Percentiles rank a stretch among this genome's conserved stretches.
phyloP scores from a whole-genome alignment of 768 basidiomycete species.

The Gyrodon lividus region DNA sequence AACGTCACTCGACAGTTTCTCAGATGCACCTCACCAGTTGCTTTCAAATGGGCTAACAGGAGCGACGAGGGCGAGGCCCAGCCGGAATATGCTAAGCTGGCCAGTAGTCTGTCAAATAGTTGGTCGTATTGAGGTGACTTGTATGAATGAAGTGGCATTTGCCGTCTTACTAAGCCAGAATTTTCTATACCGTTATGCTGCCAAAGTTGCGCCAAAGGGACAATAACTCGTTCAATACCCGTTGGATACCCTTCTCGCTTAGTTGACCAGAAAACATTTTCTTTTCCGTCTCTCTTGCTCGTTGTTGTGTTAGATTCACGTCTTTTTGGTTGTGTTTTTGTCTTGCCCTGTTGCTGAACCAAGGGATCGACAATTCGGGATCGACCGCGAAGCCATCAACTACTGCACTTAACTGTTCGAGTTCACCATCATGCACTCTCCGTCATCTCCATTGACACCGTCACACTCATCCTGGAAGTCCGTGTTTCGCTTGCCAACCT shows the following conservation, averaged over 20 bases:
- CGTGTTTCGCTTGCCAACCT: constrained; percentile 68
- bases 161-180: constrained; percentile 32
- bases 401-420: background rate
- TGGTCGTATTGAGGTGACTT: background rate
- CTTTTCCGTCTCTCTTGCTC: constrained; percentile 4
- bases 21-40: too few species aligned
- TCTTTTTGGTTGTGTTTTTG: background rate
- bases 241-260: constrained; percentile 10
- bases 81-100: too few species aligned
- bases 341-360: background rate
- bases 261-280: constrained; percentile 19
- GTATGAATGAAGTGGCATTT: constrained; percentile 21
- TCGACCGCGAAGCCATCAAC: constrained; percentile 20
- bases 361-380: constrained; percentile 24
- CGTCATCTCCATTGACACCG: constrained; percentile 23
- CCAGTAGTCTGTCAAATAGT: too few species aligned
- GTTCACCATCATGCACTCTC: constrained; percentile 23
- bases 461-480: constrained; percentile 59
- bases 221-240: constrained; percentile 7
- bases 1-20: too few species aligned
- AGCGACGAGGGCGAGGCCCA: background rate
- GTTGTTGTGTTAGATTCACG: constrained; percentile 10
- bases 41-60: background rate
- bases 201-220: too few species aligned
- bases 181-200: constrained; percentile 16